Conservation (phyloP, 2,329 filamentous ascomycete species). For the Epichloe hybrida region DNA sequence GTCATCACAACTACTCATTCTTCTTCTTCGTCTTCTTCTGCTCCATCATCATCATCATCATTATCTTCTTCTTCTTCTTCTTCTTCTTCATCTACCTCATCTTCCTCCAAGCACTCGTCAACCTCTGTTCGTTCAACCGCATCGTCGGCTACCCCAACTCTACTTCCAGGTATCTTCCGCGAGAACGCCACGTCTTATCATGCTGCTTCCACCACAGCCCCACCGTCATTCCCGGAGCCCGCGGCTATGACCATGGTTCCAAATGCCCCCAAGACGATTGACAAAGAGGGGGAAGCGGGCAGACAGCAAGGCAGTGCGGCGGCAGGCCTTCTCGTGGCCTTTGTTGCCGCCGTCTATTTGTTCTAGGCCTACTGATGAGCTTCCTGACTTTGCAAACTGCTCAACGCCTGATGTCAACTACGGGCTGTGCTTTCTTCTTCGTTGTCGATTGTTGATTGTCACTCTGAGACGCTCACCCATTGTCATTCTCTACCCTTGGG, state of each 20-base stretch:
- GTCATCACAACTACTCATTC: constrained; percentile 1
- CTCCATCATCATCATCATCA: background rate
- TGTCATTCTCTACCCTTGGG: background rate
- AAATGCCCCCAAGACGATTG: constrained; percentile 20
- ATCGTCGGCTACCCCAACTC: constrained; percentile 9
- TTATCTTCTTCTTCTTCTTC: background rate
- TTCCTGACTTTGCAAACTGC: background rate
- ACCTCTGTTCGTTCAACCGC: constrained; percentile 6
- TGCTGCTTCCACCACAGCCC: constrained; percentile 4
- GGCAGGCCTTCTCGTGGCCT: constrained; percentile 40
- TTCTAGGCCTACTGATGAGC: constrained; percentile 19
- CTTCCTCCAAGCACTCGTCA: constrained; percentile 2
- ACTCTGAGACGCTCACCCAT: background rate
- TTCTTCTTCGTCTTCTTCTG: constrained; percentile 3
- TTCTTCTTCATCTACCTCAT: background rate
- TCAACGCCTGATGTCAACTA: background rate
- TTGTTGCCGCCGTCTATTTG: constrained; percentile 38
- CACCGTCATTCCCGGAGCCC: constrained; percentile 4
- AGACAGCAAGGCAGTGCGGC: constrained; percentile 36
- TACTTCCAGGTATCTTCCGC: constrained; percentile 39
- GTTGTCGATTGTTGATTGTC: background rate
- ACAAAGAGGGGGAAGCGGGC: constrained; percentile 32
- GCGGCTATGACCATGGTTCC: constrained; percentile 14
- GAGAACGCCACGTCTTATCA: constrained; percentile 30
- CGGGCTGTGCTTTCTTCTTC: constrained; percentile 2